Evolutionary conservation across 2,329 filamentous ascomycete species (phyloP).

Genomic region (Aspergillus fischeri): DNA sequence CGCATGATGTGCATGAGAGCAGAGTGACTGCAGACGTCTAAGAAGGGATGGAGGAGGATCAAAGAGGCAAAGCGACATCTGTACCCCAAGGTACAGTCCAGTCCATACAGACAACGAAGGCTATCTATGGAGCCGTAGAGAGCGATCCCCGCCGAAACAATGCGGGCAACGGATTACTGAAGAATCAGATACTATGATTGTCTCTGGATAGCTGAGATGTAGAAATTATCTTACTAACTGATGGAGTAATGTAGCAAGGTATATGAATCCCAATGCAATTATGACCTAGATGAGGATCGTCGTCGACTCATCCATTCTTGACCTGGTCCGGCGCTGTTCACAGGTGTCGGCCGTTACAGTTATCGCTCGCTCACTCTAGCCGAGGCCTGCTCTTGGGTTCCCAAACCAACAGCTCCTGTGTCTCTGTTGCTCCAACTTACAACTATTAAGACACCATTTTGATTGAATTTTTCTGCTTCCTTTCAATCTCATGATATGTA

Average conservation of each 20-base stretch:
- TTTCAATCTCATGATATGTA: conserved; percentile 5
- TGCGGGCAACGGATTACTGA: background rate
- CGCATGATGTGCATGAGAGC: background rate
- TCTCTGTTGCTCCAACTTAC: conserved; percentile 1
- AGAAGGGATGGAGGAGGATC: background rate
- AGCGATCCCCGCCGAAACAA: background rate
- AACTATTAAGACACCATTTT: conserved; percentile 1
- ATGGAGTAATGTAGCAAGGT: background rate
- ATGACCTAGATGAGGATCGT: background rate
- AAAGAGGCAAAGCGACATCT: background rate
- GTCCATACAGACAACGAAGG: no score
- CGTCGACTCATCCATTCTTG: background rate
- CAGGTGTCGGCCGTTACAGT: background rate
- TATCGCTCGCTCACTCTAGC: conserved; percentile 18
- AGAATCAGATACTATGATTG: background rate
- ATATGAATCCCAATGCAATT: background rate
- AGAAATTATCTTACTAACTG: no score
- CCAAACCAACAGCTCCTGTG: conserved; percentile 10
- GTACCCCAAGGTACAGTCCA: background rate
- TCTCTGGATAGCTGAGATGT: background rate
- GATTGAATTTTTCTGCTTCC: background rate
- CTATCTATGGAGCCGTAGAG: background rate
- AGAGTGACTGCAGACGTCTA: background rate
- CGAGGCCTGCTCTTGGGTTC: conserved; percentile 23
- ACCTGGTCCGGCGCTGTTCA: background rate